phyloP scores from a whole-genome alignment of 805 yeast species.

The Ogataea allantospora region DNA sequence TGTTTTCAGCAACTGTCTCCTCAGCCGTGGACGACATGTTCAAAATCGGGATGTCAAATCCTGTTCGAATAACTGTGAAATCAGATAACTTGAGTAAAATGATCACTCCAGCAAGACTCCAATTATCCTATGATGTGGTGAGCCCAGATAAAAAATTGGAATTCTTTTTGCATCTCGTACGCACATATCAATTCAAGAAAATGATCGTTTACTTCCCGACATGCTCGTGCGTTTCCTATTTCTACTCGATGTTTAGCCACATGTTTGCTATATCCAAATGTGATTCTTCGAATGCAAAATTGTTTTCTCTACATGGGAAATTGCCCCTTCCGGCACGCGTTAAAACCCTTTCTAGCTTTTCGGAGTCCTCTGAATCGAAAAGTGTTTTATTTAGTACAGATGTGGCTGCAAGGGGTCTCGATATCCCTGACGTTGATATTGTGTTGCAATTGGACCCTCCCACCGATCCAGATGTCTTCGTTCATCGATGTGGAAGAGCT shows the following conservation, averaged over 20 bases:
- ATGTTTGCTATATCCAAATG: constrained; percentile 32
- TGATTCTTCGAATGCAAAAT: constrained; percentile 21
- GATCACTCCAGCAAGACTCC: constrained; percentile 62
- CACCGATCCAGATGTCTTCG: constrained; percentile 83
- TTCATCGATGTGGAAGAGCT: constrained; percentile 94
- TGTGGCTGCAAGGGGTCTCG: constrained; percentile 98
- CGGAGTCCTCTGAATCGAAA: constrained; percentile 45
- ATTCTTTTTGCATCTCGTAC: constrained; percentile 50
- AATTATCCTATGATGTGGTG: constrained; percentile 57
- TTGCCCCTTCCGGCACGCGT: constrained; percentile 76
- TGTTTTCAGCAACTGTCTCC: constrained; percentile 90
- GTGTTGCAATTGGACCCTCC: constrained; percentile 97
- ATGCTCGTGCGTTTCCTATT: constrained; percentile 77
- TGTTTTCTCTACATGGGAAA: constrained; percentile 89
- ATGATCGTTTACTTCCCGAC: constrained; percentile 93
- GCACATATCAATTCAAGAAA: constrained; percentile 61
- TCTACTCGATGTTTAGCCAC: constrained; percentile 54
- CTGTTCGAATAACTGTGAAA: constrained; percentile 81
- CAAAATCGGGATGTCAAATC: constrained; percentile 89
- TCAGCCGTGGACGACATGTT: constrained; percentile 78
- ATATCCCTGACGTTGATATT: constrained; percentile 90
- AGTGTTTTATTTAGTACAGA: constrained; percentile 85
- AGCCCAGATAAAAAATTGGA: constrained; percentile 63
- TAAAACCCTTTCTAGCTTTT: constrained; percentile 64
- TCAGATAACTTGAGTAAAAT: constrained; percentile 39